Evolutionary conservation across 2,329 filamentous ascomycete genomes (phyloP).

Genomic region (Nemania sp.): DNA sequence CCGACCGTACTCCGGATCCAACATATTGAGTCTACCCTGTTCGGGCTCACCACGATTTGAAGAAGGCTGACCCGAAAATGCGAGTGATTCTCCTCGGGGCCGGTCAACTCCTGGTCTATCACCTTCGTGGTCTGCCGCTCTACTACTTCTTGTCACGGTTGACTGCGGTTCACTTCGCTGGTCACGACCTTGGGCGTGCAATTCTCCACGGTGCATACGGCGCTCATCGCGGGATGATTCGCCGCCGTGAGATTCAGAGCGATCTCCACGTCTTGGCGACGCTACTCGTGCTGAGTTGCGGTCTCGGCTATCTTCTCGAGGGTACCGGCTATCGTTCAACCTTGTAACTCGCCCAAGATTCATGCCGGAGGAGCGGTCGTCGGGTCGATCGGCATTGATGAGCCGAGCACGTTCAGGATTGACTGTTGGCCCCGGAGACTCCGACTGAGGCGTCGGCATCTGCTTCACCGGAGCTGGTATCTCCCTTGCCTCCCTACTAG

Average conservation of each 20-base stretch:
- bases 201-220: constrained; percentile 47
- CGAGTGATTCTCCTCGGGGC: constrained; percentile 46
- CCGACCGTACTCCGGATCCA: constrained; percentile 66
- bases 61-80: constrained; percentile 44
- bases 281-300: constrained; percentile 40
- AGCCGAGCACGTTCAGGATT: constrained; percentile 60
- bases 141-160: constrained; percentile 31
- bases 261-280: constrained; percentile 54
- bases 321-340: constrained; percentile 47
- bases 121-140: constrained; percentile 42
- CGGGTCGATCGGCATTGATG: constrained; percentile 43
- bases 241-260: constrained; percentile 41
- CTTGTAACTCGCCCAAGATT: constrained; percentile 54
- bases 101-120: constrained; percentile 49
- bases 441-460: constrained; percentile 36
- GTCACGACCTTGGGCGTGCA: constrained; percentile 38
- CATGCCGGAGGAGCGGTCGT: constrained; percentile 45
- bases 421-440: constrained; percentile 51
- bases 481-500: constrained; percentile 34
- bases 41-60: constrained; percentile 50
- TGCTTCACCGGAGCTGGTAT: constrained; percentile 35
- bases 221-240: constrained; percentile 52
- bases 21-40: constrained; percentile 53
- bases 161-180: constrained; percentile 36
- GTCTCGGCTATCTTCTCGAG: constrained; percentile 51